These are phyloP conservation scores for Backusella tuberculispora DNA, from an alignment of 192 early-diverging fungal genomes.

Conservation along the genomic window DNA sequence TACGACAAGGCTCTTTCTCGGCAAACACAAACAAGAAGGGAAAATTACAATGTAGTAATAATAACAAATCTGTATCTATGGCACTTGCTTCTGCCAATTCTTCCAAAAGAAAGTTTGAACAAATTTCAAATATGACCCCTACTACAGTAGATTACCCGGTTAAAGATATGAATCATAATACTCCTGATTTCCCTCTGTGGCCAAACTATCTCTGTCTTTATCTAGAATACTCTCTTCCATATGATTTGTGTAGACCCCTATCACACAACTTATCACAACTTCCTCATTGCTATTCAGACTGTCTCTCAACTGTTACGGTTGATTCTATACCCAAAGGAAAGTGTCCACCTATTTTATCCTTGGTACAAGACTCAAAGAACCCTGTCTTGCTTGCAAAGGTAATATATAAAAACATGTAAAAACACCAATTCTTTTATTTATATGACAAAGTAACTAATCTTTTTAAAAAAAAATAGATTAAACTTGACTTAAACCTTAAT, in stretches of 20 bases:
- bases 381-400: slow-evolving; percentile 38
- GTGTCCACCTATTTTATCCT: slow-evolving; percentile 28
- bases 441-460: not conserved
- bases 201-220: slow-evolving; percentile 46
- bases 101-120: slow-evolving; percentile 4
- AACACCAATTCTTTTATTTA: not conserved
- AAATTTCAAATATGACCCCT: slow-evolving; percentile 13
- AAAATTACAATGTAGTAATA: not conserved
- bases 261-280: slow-evolving; percentile 43
- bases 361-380: slow-evolving; percentile 17
- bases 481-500: slow-evolving; percentile 48
- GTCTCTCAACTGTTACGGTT: slow-evolving; percentile 23
- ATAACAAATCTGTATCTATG: not conserved
- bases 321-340: slow-evolving; percentile 29
- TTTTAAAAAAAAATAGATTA: slow-evolving; percentile 27
- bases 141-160: not conserved
- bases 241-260: slow-evolving; percentile 32
- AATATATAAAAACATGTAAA: not conserved
- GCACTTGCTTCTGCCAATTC: too few species aligned
- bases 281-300: slow-evolving; percentile 34
- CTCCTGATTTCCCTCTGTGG: slow-evolving; percentile 34
- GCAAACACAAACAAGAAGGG: not conserved
- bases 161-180: not conserved
- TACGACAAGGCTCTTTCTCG: not conserved
- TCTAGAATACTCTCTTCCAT: slow-evolving; percentile 40